Conservation (phyloP, 179 eudicot genomes). For the Vitellaria paradoxa region DNA sequence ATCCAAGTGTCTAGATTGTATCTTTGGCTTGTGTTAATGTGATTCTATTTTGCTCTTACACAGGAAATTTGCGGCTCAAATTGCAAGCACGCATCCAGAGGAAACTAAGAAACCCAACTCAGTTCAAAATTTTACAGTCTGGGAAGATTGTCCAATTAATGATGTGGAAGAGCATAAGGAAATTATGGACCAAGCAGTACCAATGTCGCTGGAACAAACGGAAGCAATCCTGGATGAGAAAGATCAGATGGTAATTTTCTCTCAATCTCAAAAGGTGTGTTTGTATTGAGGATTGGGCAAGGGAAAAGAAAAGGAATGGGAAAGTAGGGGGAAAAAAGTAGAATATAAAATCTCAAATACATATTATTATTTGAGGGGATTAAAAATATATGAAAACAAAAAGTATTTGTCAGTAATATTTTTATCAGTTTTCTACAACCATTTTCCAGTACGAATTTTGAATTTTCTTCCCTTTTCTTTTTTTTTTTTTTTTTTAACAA, state of each 20-base stretch:
- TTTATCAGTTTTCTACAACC: too few species aligned
- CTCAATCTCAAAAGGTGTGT: too few species aligned
- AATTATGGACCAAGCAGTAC: slow-evolving; percentile 47
- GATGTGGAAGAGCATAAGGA: slow-evolving; percentile 36
- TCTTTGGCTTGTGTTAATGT: slow-evolving; percentile 2
- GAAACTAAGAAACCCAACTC: slow-evolving; percentile 40
- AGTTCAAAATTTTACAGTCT: slow-evolving; percentile 30
- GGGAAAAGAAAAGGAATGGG: too few species aligned
- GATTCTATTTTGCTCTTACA: background rate
- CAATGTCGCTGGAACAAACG: slow-evolving; percentile 59
- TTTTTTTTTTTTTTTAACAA: too few species aligned
- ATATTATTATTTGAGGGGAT: too few species aligned
- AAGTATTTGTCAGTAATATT: too few species aligned
- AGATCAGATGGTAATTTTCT: slow-evolving; percentile 48
- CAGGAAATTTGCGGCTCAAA: slow-evolving; percentile 63
- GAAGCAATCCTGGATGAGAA: slow-evolving; percentile 30
- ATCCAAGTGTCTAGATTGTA: background rate
- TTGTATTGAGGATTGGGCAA: too few species aligned
- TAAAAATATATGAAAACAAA: too few species aligned
- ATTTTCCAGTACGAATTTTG: too few species aligned
- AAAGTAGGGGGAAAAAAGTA: too few species aligned
- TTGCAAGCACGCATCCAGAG: slow-evolving; percentile 36
- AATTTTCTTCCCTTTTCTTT: too few species aligned
- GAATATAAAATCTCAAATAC: too few species aligned
- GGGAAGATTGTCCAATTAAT: slow-evolving; percentile 40